A percentile compares a stretch with the other conserved stretches of the same genome.
Conservation (phyloP, 1,284 basidiomycete species). For the Moesziomyces sp. region DNA sequence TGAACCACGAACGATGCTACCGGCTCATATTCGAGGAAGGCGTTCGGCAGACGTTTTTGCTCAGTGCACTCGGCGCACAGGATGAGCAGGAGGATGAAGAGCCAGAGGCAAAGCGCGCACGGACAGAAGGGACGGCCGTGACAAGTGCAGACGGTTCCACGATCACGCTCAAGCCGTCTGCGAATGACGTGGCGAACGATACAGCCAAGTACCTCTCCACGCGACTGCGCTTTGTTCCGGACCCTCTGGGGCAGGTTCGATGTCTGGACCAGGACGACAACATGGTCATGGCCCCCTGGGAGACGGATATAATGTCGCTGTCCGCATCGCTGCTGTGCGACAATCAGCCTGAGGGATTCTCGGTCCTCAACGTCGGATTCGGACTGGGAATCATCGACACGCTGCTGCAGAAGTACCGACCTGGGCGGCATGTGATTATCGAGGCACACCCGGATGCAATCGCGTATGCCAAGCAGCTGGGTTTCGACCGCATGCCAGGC, state of each 20-base stretch:
- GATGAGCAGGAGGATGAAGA: conserved; percentile 26
- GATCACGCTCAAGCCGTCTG: conserved; percentile 64
- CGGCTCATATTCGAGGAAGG: conserved; percentile 68
- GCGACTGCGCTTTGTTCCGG: conserved; percentile 75
- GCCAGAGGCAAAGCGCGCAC: conserved; percentile 9
- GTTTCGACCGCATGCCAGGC: conserved; percentile 52
- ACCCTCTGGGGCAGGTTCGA: conserved; percentile 79
- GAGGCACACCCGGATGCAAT: conserved; percentile 95
- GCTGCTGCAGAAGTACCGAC: conserved; percentile 79
- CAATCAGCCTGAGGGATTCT: conserved; percentile 71
- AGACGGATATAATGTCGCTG: conserved; percentile 64
- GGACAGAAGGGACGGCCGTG: conserved; percentile 5
- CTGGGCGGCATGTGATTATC: conserved; percentile 85
- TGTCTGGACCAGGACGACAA: conserved; percentile 77
- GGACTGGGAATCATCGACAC: conserved; percentile 93
- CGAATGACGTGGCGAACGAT: conserved; percentile 69
- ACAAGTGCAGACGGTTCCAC: conserved; percentile 70
- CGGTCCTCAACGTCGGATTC: conserved; percentile 90
- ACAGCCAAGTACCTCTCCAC: conserved; percentile 81
- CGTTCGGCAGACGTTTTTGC: conserved; percentile 57
- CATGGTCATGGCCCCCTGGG: conserved; percentile 75
- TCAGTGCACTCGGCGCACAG: conserved; percentile 49
- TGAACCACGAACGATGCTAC: conserved; percentile 57
- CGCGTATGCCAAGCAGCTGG: conserved; percentile 75
- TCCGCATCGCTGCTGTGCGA: conserved; percentile 55